A percentile compares a stretch with the other conserved stretches of the same genome.
Conservation (phyloP, 768 basidiomycete species). For the Thelephora ganbajun region DNA sequence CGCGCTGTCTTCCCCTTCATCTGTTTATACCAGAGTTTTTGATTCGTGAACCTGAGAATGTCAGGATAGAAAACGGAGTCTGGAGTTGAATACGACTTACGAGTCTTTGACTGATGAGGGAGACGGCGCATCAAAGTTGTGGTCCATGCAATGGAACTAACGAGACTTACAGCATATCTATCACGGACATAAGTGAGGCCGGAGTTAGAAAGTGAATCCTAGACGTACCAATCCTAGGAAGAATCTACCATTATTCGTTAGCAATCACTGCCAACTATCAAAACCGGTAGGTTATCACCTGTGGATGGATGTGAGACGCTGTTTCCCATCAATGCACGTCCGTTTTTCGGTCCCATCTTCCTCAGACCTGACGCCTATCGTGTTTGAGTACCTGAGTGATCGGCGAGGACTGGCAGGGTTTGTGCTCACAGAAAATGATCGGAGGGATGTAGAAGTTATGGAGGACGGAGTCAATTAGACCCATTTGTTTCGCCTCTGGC, state of each 20-base stretch:
- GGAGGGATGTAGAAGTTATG: constrained; percentile 75
- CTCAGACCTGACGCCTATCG: constrained; percentile 30
- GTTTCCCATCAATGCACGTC: constrained; percentile 73
- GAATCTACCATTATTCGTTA: constrained; percentile 26
- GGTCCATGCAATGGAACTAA: not conserved
- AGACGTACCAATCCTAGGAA: constrained; percentile 52
- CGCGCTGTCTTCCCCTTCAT: constrained; percentile 10
- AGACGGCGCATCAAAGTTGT: constrained; percentile 1
- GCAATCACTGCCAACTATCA: not conserved
- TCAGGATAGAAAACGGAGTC: not conserved
- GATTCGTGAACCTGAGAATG: constrained; percentile 22
- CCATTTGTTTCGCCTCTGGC: constrained; percentile 62
- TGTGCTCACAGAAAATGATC: constrained; percentile 51
- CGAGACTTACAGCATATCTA: constrained; percentile 42
- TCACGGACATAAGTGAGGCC: not conserved
- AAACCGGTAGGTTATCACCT: constrained; percentile 22
- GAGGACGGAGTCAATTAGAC: constrained; percentile 64
- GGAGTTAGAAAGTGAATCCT: constrained; percentile 1
- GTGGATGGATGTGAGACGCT: constrained; percentile 62
- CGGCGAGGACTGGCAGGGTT: not conserved
- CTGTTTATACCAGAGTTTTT: constrained; percentile 40
- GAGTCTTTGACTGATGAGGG: constrained; percentile 26
- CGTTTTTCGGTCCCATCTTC: constrained; percentile 55
- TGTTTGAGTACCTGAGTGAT: not conserved
- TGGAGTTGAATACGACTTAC: constrained; percentile 18